Base-by-base conservation (phyloP, 345 rosid species). In the Salix purpurea region DNA sequence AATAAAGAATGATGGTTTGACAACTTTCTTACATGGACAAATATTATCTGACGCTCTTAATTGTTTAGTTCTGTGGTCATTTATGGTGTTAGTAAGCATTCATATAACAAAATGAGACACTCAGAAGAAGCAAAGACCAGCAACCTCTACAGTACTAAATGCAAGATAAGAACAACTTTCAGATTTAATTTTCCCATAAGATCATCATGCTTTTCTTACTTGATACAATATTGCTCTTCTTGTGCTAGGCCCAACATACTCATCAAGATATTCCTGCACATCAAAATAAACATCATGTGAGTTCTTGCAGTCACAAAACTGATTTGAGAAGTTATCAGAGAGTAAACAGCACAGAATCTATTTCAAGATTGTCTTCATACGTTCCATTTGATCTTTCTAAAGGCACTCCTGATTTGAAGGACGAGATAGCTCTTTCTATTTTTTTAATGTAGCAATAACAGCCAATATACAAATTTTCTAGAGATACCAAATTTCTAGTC, bases 191-290 rank as follows among this genome's bases (percentile, higher is more conserved):
- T n/a, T 42, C 30, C 39, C 10, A 61, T 4, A 68, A 30, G 76
- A 67, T 23, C 19, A 67, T 44, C 61, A 67, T 39, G 76, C 42
- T 24, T 34, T 71, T 71, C 88, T 76, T 80, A 96, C 99, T 84
- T 90, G 89, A 85, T 94, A 91, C 77, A 96, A 84, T 42, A 92
- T 81, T 76, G 85, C 83, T 75, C 97, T 82, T 80, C 99, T 87
- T 70, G 91, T 90, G 76, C 54, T 73, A 21, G 83, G 74, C 32
- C 97, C 98, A 40, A 96, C 78, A 48, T 23, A 64, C 80, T 96
- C 99, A 67, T 92, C 91, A 74, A 96, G 88, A 84, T 87, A 96
- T 76, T 89, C 95, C 93, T 90, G 91, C 83, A 80, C 12, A 78
- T 39, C 65, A 79, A 69, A 14, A 71, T 11, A 69, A 52, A 77